phyloP scores from a whole-genome alignment of 768 basidiomycete genomes.

The Podaxis mareebaensis region DNA sequence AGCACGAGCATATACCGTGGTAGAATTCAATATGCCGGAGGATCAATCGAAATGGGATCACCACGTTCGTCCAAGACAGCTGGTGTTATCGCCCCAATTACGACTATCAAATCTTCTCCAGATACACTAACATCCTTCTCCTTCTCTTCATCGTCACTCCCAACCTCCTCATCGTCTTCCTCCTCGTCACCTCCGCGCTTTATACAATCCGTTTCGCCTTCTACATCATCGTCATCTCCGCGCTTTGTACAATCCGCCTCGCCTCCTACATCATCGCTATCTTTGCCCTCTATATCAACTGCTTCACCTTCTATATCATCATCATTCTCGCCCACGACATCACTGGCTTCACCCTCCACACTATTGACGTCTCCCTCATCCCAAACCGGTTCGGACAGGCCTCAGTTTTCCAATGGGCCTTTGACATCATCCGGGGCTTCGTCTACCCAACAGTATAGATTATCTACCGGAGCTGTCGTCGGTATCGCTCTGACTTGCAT shows the following conservation, averaged over 20 bases:
- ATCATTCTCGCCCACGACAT: not conserved
- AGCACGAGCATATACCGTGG: not conserved
- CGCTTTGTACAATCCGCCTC: too few species aligned
- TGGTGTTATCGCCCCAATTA: not conserved
- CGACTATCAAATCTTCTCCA: conserved; percentile 8
- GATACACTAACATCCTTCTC: conserved; percentile 5
- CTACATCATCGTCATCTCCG: not conserved
- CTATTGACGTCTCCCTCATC: not conserved
- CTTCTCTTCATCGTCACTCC: not conserved
- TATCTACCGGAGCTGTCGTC: conserved; percentile 51
- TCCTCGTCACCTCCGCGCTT: not conserved
- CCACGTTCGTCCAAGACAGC: not conserved
- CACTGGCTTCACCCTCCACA: not conserved
- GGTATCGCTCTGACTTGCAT: conserved; percentile 50
- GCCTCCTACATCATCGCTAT: not conserved
- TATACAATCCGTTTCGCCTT: not conserved
- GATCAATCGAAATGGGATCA: not conserved
- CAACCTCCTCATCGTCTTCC: not conserved
- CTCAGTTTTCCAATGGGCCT: not conserved
- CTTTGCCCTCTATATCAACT: not conserved
- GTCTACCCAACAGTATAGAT: not conserved
- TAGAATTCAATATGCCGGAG: not conserved
- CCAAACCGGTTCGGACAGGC: not conserved
- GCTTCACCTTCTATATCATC: not conserved
- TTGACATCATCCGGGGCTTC: not conserved